Percentiles rank a stretch among this genome's conserved stretches.
Evolutionary conservation across 208 protist species (phyloP).

Genomic region (Crithidia expoeki): DNA sequence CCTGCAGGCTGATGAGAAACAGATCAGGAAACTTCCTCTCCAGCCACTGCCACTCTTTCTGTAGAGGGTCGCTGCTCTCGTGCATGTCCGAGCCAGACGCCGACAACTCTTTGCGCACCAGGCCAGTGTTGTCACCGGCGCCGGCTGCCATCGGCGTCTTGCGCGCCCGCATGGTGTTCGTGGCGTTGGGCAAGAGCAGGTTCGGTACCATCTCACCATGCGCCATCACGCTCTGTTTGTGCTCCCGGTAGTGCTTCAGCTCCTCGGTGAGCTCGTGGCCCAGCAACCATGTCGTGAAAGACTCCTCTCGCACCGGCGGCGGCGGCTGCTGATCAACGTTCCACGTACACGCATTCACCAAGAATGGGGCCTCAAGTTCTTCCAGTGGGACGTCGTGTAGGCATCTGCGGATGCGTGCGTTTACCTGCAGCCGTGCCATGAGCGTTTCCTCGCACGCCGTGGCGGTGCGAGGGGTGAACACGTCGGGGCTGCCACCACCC

Average conservation of each 20-base stretch:
- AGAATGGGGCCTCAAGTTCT: slow-evolving; percentile 37
- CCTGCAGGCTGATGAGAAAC: slow-evolving; percentile 80
- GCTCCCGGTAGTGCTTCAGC: slow-evolving; percentile 37
- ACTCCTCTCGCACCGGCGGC: slow-evolving; percentile 39
- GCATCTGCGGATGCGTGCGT: slow-evolving; percentile 46
- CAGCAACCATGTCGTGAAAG: slow-evolving; percentile 57
- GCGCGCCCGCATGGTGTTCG: slow-evolving; percentile 15
- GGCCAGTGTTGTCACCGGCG: not conserved
- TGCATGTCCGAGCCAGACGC: not conserved
- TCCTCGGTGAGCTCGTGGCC: slow-evolving; percentile 43
- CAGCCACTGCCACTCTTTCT: slow-evolving; percentile 23
- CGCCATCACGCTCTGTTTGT: slow-evolving; percentile 26
- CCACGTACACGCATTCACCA: slow-evolving; percentile 79
- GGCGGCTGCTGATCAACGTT: slow-evolving; percentile 74
- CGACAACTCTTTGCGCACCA: not conserved
- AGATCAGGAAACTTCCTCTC: slow-evolving; percentile 72
- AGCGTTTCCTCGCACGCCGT: slow-evolving; percentile 34
- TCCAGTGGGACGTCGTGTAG: slow-evolving; percentile 22
- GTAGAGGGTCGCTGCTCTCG: slow-evolving; percentile 10
- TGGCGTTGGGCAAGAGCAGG: slow-evolving; percentile 9
- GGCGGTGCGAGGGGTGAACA: slow-evolving; percentile 28
- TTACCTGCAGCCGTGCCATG: slow-evolving; percentile 23
- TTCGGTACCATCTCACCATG: slow-evolving; percentile 6
- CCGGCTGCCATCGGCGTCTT: slow-evolving; percentile 12
- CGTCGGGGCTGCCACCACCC: slow-evolving; percentile 6